These are phyloP conservation scores for Rhizodiscina lignyota DNA, from an alignment of 495 filamentous ascomycete genomes.

Conservation along the genomic window DNA sequence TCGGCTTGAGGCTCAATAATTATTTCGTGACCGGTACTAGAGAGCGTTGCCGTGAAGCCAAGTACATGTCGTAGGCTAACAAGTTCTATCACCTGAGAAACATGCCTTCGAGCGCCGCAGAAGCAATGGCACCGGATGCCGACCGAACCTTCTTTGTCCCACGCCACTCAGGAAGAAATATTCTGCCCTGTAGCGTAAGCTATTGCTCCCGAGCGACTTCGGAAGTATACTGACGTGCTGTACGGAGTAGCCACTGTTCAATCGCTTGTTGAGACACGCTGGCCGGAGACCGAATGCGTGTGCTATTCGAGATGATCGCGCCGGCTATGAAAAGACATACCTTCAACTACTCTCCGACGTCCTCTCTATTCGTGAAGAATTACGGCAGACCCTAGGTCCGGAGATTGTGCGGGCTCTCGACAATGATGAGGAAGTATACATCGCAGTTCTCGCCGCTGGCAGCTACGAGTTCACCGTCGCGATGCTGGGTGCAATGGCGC, in stretches of 20 bases:
- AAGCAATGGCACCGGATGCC: no score
- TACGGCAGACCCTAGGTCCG: slow-evolving; percentile 7
- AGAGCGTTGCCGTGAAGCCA: no score
- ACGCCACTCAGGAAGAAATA: neutral
- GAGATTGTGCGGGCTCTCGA: slow-evolving; percentile 10
- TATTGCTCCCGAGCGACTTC: neutral
- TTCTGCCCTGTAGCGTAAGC: slow-evolving; percentile 3
- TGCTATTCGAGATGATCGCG: slow-evolving; percentile 14
- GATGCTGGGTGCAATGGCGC: slow-evolving; percentile 26
- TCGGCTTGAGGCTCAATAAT: no score
- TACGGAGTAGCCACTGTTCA: slow-evolving; percentile 17
- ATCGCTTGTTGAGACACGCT: slow-evolving; percentile 18
- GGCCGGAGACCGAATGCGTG: slow-evolving; percentile 9
- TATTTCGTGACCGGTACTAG: no score
- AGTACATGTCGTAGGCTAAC: no score
- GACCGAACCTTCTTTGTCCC: neutral
- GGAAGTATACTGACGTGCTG: neutral
- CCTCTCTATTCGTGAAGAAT: slow-evolving; percentile 13
- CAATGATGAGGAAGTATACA: slow-evolving; percentile 25
- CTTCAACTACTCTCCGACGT: slow-evolving; percentile 20
- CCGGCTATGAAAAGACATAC: slow-evolving; percentile 14
- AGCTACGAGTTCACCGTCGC: slow-evolving; percentile 33
- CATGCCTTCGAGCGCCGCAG: no score
- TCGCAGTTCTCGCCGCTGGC: slow-evolving; percentile 28
- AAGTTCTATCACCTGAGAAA: no score